A percentile compares a stretch with the other conserved stretches of the same genome.
phyloP scores from a whole-genome alignment of 257 asterid species.

The Coffea eugenioides region DNA sequence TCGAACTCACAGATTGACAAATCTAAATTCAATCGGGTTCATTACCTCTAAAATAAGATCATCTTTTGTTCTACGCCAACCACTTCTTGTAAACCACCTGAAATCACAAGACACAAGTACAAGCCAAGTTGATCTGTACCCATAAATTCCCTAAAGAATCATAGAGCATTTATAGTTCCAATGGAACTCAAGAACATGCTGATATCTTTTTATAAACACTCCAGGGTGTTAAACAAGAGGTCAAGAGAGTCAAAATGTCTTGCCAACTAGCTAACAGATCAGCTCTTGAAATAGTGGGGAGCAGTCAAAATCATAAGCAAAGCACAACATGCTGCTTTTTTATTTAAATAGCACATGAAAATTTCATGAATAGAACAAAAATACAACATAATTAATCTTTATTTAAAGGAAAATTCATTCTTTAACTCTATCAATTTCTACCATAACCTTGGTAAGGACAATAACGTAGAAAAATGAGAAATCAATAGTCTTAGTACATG shows the following conservation, averaged over 20 bases:
- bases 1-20: constrained; percentile 13
- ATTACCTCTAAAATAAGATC: constrained; percentile 65
- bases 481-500: not conserved
- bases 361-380: not conserved
- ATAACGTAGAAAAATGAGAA: not conserved
- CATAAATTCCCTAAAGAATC: not conserved
- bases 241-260: not conserved
- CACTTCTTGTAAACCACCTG: constrained; percentile 87
- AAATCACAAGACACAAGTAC: constrained; percentile 13
- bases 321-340: not conserved
- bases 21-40: constrained; percentile 3
- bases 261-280: not conserved
- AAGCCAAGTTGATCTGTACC: not conserved
- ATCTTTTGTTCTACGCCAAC: constrained; percentile 91
- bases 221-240: not conserved
- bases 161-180: not conserved
- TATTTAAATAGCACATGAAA: not conserved
- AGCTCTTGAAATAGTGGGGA: not conserved
- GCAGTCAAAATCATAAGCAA: not conserved
- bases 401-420: not conserved
- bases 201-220: not conserved
- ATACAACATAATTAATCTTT: not conserved
- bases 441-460: not conserved
- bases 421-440: not conserved
- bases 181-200: not conserved